Evolutionary conservation across 306 rosid genomes (phyloP).

Genomic region (Acacia crassicarpa): DNA sequence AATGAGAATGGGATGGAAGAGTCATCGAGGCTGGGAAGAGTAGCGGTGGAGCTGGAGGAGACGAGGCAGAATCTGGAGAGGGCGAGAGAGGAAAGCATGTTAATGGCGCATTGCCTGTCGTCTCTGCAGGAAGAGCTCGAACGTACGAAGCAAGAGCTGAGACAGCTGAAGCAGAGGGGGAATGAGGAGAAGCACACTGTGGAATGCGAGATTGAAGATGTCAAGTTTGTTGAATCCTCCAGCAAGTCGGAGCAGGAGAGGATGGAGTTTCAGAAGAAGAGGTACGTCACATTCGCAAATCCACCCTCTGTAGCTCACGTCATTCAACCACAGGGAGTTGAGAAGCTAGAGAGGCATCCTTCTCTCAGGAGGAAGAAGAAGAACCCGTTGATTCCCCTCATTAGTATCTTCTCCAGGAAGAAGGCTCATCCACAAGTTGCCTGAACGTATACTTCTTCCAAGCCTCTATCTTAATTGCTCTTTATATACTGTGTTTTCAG

Average conservation of each 20-base stretch:
- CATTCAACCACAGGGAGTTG: conserved; percentile 49
- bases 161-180: conserved; percentile 46
- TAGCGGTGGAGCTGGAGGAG: conserved; percentile 70
- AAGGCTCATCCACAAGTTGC: conserved; percentile 47
- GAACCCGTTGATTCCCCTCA: conserved; percentile 61
- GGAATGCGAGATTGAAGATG: conserved; percentile 58
- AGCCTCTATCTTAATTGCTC: not conserved
- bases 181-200: conserved; percentile 34
- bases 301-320: conserved; percentile 58
- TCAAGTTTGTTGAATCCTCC: conserved; percentile 57
- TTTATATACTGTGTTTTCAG: not conserved
- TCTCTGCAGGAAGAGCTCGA: conserved; percentile 78
- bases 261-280: conserved; percentile 80
- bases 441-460: conserved; percentile 9
- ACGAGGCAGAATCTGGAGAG: conserved; percentile 68
- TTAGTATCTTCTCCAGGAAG: conserved; percentile 73
- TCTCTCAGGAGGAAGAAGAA: conserved; percentile 75
- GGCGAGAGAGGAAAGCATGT: conserved; percentile 74
- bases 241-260: conserved; percentile 35
- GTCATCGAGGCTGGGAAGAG: conserved; percentile 45
- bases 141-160: conserved; percentile 67
- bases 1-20: conserved; percentile 40
- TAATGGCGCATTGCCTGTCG: conserved; percentile 69
- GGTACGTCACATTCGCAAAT: conserved; percentile 85
- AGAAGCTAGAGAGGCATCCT: conserved; percentile 64